Conservation (phyloP, 2,329 filamentous ascomycete species). For the Aureobasidium uvarum region DNA sequence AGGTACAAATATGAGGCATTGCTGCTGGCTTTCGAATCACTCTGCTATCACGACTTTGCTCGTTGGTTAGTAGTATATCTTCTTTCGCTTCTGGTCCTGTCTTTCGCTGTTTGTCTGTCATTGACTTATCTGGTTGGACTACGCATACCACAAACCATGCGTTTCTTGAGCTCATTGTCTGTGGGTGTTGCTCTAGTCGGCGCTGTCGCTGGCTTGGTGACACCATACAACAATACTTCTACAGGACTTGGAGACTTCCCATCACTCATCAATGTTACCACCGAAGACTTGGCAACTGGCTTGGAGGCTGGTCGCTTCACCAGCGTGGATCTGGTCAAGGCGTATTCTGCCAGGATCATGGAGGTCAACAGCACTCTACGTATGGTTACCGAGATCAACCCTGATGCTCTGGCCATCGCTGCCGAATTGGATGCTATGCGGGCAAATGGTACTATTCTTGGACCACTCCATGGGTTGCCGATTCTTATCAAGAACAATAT, state of each 20-base stretch:
- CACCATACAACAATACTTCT: slow-evolving; percentile 7
- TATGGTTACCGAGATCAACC: slow-evolving; percentile 56
- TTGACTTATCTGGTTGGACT: not conserved
- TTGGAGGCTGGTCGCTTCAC: slow-evolving; percentile 53
- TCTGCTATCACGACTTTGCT: slow-evolving; percentile 1
- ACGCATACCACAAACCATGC: slow-evolving; percentile 7
- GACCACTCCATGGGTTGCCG: slow-evolving; percentile 63
- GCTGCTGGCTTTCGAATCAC: not conserved
- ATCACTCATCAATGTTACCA: slow-evolving; percentile 51
- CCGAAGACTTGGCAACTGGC: slow-evolving; percentile 52
- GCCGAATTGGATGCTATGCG: slow-evolving; percentile 41
- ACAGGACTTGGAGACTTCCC: slow-evolving; percentile 35
- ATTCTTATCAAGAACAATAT: slow-evolving; percentile 68
- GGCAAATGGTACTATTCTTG: slow-evolving; percentile 47
- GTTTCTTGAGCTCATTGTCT: slow-evolving; percentile 16
- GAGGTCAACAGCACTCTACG: slow-evolving; percentile 55
- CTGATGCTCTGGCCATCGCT: slow-evolving; percentile 45
- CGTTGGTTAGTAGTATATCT: not conserved
- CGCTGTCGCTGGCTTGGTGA: slow-evolving; percentile 11
- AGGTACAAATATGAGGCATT: slow-evolving; percentile 14
- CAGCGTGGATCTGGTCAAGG: slow-evolving; percentile 57
- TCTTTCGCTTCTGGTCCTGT: not conserved
- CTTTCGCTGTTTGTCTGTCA: slow-evolving; percentile 3
- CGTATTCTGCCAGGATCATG: slow-evolving; percentile 52
- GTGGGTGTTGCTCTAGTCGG: slow-evolving; percentile 8